Evolutionary conservation across 371 early-diverging fungal genomes (phyloP).

Genomic region (Sporodiniella umbellata): DNA sequence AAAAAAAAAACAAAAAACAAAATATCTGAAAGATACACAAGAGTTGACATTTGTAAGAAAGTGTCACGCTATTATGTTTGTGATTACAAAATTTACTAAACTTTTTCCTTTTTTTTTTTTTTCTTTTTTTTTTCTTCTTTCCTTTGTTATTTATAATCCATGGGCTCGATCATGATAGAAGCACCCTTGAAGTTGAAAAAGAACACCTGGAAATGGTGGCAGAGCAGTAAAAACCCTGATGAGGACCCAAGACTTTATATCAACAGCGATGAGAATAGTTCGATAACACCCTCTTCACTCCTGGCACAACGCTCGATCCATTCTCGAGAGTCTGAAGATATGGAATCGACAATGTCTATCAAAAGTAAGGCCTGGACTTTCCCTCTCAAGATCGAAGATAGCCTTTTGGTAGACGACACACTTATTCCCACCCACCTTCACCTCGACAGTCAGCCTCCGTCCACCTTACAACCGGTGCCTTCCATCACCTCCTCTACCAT

Average conservation of each 20-base stretch:
- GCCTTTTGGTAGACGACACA: neutral
- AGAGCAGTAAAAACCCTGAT: neutral
- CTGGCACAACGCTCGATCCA: constrained; percentile 8
- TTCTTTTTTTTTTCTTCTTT: too few species aligned
- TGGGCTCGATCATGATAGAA: neutral
- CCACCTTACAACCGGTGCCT: neutral
- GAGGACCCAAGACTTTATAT: neutral
- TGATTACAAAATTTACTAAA: too few species aligned
- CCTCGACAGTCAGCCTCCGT: too few species aligned
- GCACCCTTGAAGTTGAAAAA: neutral
- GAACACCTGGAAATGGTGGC: constrained; percentile 12
- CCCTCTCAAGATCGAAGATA: neutral
- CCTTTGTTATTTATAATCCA: too few species aligned
- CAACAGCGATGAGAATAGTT: neutral
- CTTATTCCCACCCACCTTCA: neutral
- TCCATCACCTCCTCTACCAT: constrained; percentile 12
- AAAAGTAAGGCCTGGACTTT: constrained; percentile 14
- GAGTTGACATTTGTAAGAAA: too few species aligned
- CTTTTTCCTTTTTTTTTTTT: too few species aligned
- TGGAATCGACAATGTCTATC: constrained; percentile 9
- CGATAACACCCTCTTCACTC: constrained; percentile 8
- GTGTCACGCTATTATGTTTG: too few species aligned
- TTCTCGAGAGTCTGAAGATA: constrained; percentile 7
- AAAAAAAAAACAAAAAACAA: too few species aligned
- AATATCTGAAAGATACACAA: too few species aligned